Evolutionary conservation across 352 stramenopile genomes (phyloP).

Genomic region (Globisporangium paroecandrum): DNA sequence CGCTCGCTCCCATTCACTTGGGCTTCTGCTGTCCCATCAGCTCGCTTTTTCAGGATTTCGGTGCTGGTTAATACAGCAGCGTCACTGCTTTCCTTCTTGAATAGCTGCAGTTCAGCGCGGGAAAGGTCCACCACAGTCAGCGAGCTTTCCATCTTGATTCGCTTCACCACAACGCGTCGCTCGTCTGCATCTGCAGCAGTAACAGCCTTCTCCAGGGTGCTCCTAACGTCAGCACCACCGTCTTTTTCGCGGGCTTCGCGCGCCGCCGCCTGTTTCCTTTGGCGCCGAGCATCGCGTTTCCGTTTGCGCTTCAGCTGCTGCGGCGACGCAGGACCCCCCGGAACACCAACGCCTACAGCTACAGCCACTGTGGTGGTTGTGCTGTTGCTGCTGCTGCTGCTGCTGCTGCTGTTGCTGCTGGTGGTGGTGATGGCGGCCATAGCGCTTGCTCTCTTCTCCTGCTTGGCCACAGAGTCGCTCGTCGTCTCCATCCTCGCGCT

Average conservation of each 20-base stretch:
- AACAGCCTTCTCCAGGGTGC: background rate
- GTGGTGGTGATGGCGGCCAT: background rate
- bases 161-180: background rate
- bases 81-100: background rate
- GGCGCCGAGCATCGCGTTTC: background rate
- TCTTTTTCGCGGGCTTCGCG: background rate
- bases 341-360: background rate
- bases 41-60: background rate
- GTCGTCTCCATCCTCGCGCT: too few species aligned
- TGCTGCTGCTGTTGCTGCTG: background rate
- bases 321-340: background rate
- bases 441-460: background rate
- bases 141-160: background rate
- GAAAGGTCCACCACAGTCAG: background rate
- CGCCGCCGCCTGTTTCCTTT: background rate
- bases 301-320: slow-evolving; percentile 4
- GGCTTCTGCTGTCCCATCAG: background rate
- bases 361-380: background rate
- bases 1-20: background rate
- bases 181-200: background rate
- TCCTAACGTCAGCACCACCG: background rate
- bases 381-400: background rate
- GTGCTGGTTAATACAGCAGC: background rate
- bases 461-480: too few species aligned
- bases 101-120: background rate